Evolutionary conservation across 176 grass and related monocot species (phyloP), one percentile per base, ranked within the genome.

Genomic region (Hsuehochloa calcarea): DNA sequence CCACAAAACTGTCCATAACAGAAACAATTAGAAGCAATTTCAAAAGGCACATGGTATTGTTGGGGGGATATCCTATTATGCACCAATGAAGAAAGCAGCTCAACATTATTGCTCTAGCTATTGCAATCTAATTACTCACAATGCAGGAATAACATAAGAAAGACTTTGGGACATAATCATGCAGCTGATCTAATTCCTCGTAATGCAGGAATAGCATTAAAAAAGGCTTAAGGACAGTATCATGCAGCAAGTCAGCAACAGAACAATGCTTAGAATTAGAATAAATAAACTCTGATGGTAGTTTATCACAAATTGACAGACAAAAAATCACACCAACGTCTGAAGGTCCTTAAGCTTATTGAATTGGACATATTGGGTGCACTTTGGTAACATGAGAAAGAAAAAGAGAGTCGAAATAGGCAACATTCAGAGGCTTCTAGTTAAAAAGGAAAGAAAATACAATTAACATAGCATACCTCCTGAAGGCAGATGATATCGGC

Each of bases 401-500:
- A 54, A 14, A 15, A 8, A 22, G 52, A 56, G 52, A 61, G n/a
- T 16, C 62, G 41, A 75, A 60, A 61, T 27, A 72, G 23, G 34
- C 3, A 55, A 43, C 19, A 41, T 39, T 75, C 63, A 70, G 63
- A 66, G 10, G 11, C 15, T 72, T 81, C 10, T 31, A 67, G 37
- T 61, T 60, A 72, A 66, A 13, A 63, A 38, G 49, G 45, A 82
- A 13, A 46, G 25, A 41, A 61, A 71, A 8, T 49, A 26, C 29
- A 52, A 83, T 55, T 16, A 54, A 35, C 6, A 84, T 22, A 79
- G 16, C 11, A 64, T 92, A 94, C 94, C 94, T 97, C 94, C 80
- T 97, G 94, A 75, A 97, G 94, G 79, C 94, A 97, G 84, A 97
- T 88, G 65, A 97, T 94, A 76, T 97, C 94, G 29, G 94, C 88